A percentile compares a stretch with the other conserved stretches of the same genome.
These are phyloP conservation scores for Aegilops longissima DNA, from an alignment of 176 grass and related monocot genomes.

Conservation along the genomic window DNA sequence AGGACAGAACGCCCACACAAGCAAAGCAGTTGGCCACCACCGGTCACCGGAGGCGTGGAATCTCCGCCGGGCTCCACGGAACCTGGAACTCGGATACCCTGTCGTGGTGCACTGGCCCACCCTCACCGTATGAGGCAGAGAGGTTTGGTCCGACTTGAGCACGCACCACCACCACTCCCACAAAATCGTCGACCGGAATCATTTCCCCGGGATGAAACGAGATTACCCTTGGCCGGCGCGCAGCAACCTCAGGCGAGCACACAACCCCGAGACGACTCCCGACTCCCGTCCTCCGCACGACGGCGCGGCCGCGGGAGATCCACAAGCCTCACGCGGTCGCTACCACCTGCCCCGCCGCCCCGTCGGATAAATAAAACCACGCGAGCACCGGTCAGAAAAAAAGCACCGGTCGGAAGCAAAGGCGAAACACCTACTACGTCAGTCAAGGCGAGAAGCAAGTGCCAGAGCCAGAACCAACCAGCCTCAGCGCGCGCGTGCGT, in stretches of 20 bases:
- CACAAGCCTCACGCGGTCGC: neutral
- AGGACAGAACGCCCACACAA: neutral
- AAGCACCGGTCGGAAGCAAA: neutral
- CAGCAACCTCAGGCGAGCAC: neutral
- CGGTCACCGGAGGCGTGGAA: neutral
- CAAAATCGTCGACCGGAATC: neutral
- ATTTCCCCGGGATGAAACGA: neutral
- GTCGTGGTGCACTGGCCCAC: neutral
- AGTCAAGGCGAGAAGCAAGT: neutral
- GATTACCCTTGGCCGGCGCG: neutral
- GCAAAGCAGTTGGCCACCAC: neutral
- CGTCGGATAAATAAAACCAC: constrained; percentile 5
- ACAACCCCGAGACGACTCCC: neutral
- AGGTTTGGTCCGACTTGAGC: neutral
- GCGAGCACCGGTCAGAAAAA: neutral
- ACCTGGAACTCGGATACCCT: neutral
- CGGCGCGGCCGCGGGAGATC: neutral
- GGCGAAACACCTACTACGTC: neutral
- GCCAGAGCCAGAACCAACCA: neutral
- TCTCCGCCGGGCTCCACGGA: neutral
- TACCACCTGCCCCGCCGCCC: neutral
- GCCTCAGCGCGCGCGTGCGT: neutral
- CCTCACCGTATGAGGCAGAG: neutral
- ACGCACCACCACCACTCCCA: neutral
- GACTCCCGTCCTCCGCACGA: neutral